These are phyloP conservation scores for Styphnolobium japonicum DNA, from an alignment of 306 rosid genomes.

Conservation along the genomic window DNA sequence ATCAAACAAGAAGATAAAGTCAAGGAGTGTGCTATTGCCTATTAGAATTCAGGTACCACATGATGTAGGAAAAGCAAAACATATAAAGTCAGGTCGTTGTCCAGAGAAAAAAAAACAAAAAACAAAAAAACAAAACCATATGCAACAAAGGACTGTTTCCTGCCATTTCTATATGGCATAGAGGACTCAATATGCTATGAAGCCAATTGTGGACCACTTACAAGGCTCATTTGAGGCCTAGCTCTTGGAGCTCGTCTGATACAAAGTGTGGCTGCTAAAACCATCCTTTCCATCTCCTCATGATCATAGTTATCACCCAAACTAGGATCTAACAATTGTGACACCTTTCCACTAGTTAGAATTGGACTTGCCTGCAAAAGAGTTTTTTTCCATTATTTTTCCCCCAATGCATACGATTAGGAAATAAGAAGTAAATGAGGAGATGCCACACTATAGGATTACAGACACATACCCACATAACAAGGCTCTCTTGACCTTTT, in stretches of 20 bases:
- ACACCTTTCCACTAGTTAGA: constrained; percentile 64
- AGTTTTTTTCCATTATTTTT: background rate
- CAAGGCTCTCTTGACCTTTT: constrained; percentile 89
- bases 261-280: constrained; percentile 89
- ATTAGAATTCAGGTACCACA: constrained; percentile 9
- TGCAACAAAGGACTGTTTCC: background rate
- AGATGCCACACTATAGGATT: background rate
- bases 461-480: constrained; percentile 85
- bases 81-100: background rate
- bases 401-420: background rate
- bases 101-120: background rate
- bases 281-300: constrained; percentile 77
- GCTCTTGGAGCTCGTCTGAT: constrained; percentile 79
- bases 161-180: background rate
- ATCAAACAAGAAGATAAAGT: constrained; percentile 26
- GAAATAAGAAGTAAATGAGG: constrained; percentile 20
- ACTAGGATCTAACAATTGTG: constrained; percentile 69
- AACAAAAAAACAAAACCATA: too few species aligned
- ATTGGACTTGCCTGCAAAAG: constrained; percentile 81
- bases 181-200: constrained; percentile 11
- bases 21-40: background rate
- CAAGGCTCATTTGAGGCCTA: constrained; percentile 87
- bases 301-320: constrained; percentile 56
- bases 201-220: constrained; percentile 51
- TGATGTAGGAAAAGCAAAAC: constrained; percentile 20